Evolutionary conservation across 805 yeast species (phyloP), one percentile per base, ranked within the genome.

Genomic region (Metschnikowia gelsemii): DNA sequence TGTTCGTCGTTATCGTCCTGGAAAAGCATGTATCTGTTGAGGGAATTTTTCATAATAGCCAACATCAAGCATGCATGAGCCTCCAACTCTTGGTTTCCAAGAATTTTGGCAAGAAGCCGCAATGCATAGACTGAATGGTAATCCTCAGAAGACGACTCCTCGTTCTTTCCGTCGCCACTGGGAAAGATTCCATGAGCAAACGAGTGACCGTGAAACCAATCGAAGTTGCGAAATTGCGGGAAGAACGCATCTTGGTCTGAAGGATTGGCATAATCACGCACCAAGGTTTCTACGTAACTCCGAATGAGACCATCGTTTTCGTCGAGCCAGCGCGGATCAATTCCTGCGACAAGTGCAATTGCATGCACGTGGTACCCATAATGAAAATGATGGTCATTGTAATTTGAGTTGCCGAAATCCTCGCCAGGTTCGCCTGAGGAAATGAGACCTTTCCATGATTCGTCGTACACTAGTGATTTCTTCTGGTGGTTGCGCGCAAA

Each of bases 321-420:
- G 9, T 53, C 42, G 9, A 68, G 50, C 73, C 73, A 68, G 8
- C 46, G 32, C 2, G 59, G 55, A 52, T 82, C 88, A 26, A 82
- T 74, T 38, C 72, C 66, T 5, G 89, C 85, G 35, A 82, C 78
- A 2, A 84, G 68, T 2, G 89, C 86, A 37, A 82, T 78, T 1
- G 90, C 84, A 52, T 82, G 82, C 23, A 84, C 72, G 57, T 81
- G 87, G 54, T 84, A 83, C 11, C 87, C 86, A 51, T 83, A 83
- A 58, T 83, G 88, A 68, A 82, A 82, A 58, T 83, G 88, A 59
- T 83, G 90, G 54, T 83, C 88, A 55, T 82, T 83, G 59, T 82
- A 83, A 57, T 72, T 76, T 1, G 87, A 72, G 55, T 82, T 82
- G 33, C 88, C 89, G 55, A 78, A 82, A 64, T 89, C 96, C 20